Evolutionary conservation across 371 early-diverging fungal genomes (phyloP).

Genomic region (Phascolomyces articulosus): DNA sequence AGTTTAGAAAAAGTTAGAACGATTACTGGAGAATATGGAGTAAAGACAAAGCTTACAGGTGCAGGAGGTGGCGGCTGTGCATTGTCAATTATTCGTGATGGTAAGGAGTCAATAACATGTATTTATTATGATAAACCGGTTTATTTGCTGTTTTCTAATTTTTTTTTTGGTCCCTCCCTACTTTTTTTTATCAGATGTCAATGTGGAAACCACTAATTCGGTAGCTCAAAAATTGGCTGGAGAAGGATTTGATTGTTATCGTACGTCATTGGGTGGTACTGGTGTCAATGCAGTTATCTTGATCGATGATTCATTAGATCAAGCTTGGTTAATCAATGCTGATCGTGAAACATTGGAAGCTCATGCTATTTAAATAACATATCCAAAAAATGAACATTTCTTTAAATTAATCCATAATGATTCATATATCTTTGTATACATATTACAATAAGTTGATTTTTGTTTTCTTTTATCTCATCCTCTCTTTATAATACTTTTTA

Average conservation of each 20-base stretch:
- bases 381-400: too few species aligned
- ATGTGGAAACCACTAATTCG: constrained; percentile 38
- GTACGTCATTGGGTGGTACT: constrained; percentile 75
- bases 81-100: constrained; percentile 76
- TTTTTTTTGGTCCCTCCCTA: background rate
- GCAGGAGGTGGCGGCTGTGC: constrained; percentile 99
- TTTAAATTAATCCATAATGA: too few species aligned
- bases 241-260: constrained; percentile 74
- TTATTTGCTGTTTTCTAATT: background rate
- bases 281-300: constrained; percentile 60
- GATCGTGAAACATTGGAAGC: constrained; percentile 28
- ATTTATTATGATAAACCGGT: too few species aligned
- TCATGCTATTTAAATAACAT: background rate
- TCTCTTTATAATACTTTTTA: too few species aligned
- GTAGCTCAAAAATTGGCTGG: constrained; percentile 47
- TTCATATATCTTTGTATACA: too few species aligned
- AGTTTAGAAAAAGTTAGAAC: constrained; percentile 78
- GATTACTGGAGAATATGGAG: constrained; percentile 59
- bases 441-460: too few species aligned
- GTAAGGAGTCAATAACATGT: too few species aligned
- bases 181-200: constrained; percentile 19
- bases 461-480: too few species aligned
- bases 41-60: constrained; percentile 91
- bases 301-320: constrained; percentile 14
- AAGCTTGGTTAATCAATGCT: constrained; percentile 33